phyloP scores from a whole-genome alignment of 2,329 filamentous ascomycete genomes.

The Myotisia sp. region DNA sequence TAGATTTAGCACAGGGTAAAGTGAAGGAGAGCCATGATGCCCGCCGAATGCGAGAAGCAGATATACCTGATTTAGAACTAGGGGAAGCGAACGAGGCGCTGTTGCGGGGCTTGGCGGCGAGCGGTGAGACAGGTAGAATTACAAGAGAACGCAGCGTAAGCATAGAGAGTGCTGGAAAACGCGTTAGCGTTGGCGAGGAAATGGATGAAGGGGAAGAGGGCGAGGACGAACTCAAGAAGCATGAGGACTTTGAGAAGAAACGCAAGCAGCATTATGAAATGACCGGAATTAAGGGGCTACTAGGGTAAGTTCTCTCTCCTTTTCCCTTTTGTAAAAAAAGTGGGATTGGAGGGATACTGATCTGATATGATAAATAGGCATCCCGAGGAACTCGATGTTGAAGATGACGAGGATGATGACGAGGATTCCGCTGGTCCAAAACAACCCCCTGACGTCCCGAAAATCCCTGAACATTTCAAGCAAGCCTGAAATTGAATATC shows the following conservation, averaged over 20 bases:
- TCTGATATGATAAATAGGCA: constrained; percentile 30
- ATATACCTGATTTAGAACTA: constrained; percentile 82
- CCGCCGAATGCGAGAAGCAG: constrained; percentile 45
- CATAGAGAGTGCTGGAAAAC: constrained; percentile 36
- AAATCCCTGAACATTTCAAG: constrained; percentile 18
- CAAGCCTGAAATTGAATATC: too few relatives aligned
- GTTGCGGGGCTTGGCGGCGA: constrained; percentile 21
- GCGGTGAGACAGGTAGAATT: constrained; percentile 31
- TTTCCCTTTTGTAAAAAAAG: neutral
- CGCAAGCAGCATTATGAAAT: constrained; percentile 98
- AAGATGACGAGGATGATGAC: constrained; percentile 2
- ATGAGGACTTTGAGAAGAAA: constrained; percentile 76
- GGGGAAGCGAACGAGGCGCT: constrained; percentile 68
- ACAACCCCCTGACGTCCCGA: constrained; percentile 20
- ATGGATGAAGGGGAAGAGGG: constrained; percentile 34
- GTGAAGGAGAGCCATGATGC: constrained; percentile 14
- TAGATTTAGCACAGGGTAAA: constrained; percentile 38
- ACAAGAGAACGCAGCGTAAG: constrained; percentile 29
- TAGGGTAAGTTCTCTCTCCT: constrained; percentile 45
- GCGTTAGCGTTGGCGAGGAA: constrained; percentile 61
- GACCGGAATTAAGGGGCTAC: constrained; percentile 76
- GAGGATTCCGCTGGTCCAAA: constrained; percentile 7
- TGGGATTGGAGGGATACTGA: neutral
- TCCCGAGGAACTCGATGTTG: constrained; percentile 45
- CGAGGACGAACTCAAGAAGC: constrained; percentile 72